Evolutionary conservation across 225 moss, liverwort and hornwort genomes (phyloP), one percentile per base, ranked within the genome.

Genomic region (Rhytidiadelphus loreus): DNA sequence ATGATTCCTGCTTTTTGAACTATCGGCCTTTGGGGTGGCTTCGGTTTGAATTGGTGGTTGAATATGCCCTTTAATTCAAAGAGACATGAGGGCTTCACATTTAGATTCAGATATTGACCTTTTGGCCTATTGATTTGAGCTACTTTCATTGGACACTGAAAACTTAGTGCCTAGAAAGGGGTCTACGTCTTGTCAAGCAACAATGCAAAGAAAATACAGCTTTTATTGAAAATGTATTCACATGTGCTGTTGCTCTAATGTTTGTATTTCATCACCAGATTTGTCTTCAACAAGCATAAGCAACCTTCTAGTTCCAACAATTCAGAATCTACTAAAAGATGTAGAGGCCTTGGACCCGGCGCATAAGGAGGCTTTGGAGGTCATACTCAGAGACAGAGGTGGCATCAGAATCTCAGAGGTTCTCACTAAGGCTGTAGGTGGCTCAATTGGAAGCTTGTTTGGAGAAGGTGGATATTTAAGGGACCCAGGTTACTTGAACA

Each of bases 341-440:
- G 92, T 95, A 52, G 99, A 99, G 92, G 97, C 96, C 72, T 90
- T 99, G 90, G 99, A 99, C 91, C 97, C 97, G 79, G 97, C 97
- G 66, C 99, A 97, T 83, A 99, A 97, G 91, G 99, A 99, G 89
- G 99, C 97, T 57, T 86, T 99, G 90, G 99, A 99, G 87, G 97
- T 95, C 82, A 99, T 99, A 78, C 91, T 95, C 63, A 94, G 93
- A 79, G 99, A 99, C 80, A 93, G 99, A 90, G 95, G 95, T n/a
- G 97, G 97, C 56, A 91, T 95, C 43, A 91, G 97, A 75, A 90
- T 99, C 64, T 84, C 93, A 83, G 99, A 99, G 85, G 91, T 96
- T 65, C 95, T 99, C 53, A 95, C 97, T 48, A 99, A 99, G 88
- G 97, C 95, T 53, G 85, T 99, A 87, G 94, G 95, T 80, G 93